phyloP scores from a whole-genome alignment of 1,284 basidiomycete species.

The Mycena sp. region DNA sequence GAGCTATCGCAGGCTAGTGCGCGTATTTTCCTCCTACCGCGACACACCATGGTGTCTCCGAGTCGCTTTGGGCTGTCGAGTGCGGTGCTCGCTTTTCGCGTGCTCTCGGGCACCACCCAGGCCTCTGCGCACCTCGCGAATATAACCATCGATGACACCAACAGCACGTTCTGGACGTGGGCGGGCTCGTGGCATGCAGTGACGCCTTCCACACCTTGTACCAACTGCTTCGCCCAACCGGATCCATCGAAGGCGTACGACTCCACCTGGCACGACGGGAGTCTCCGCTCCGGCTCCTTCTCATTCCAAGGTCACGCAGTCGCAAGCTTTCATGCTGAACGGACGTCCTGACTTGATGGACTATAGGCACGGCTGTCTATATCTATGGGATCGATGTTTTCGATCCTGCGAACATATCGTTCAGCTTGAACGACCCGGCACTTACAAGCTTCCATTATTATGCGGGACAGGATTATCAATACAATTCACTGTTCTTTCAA shows the following conservation, averaged over 20 bases:
- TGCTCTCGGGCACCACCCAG: too few species aligned
- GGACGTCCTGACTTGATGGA: background rate
- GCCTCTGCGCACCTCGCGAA: conserved; percentile 19
- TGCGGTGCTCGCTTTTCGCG: too few species aligned
- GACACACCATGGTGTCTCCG: too few species aligned
- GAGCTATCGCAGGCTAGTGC: too few species aligned
- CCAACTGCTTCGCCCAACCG: background rate
- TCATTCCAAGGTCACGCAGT: conserved; percentile 4
- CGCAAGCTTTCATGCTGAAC: background rate
- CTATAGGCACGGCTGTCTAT: conserved; percentile 5
- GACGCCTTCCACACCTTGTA: background rate
- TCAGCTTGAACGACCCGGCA: background rate
- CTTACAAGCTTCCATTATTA: conserved; percentile 9
- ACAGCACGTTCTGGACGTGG: conserved; percentile 4
- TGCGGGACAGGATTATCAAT: background rate
- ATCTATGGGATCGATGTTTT: conserved; percentile 15
- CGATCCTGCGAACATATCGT: background rate
- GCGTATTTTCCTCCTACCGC: too few species aligned
- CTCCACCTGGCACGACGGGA: conserved; percentile 14
- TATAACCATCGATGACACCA: conserved; percentile 17
- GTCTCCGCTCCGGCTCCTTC: background rate
- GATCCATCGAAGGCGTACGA: background rate
- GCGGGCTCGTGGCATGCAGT: background rate
- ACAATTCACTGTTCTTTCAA: conserved; percentile 21
- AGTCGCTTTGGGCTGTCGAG: too few species aligned